Conservation (phyloP, 163 green algal genomes). For the Chlamydomonas reinhardtii region DNA sequence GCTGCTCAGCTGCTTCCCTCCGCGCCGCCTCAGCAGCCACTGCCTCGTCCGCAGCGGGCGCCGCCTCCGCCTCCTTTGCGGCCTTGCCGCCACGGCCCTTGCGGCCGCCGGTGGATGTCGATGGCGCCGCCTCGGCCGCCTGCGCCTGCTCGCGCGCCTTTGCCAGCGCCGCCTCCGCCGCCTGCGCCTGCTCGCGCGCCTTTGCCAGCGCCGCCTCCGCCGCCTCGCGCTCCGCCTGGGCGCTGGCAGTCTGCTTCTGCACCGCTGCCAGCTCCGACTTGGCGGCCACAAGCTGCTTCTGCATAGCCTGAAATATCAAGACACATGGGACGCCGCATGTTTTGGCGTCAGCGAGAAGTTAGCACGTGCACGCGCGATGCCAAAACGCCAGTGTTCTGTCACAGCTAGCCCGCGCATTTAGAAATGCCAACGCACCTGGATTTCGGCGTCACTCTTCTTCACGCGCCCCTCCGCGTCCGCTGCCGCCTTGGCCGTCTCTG, state of each 20-base stretch:
- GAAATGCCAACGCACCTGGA: neutral
- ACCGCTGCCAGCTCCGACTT: slow-evolving; percentile 5
- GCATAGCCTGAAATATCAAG: neutral
- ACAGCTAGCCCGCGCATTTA: too few species aligned
- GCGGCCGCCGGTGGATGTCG: neutral
- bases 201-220: neutral
- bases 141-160: neutral
- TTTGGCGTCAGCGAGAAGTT: too few species aligned
- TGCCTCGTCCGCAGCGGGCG: neutral
- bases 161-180: neutral
- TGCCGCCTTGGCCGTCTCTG: neutral
- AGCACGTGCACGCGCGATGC: too few species aligned
- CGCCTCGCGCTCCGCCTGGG: neutral
- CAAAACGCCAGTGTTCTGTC: too few species aligned
- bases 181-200: neutral
- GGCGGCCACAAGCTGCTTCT: neutral
- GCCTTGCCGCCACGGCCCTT: neutral
- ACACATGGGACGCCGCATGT: too few species aligned
- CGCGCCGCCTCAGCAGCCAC: neutral
- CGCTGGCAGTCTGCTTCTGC: neutral
- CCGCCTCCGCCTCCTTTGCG: neutral
- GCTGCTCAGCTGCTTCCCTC: neutral
- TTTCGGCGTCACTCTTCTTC: neutral
- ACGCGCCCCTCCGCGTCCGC: neutral
- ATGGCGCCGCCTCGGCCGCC: neutral